Evolutionary conservation across 192 early-diverging fungal species (phyloP).

Genomic region (Linnemannia exigua): DNA sequence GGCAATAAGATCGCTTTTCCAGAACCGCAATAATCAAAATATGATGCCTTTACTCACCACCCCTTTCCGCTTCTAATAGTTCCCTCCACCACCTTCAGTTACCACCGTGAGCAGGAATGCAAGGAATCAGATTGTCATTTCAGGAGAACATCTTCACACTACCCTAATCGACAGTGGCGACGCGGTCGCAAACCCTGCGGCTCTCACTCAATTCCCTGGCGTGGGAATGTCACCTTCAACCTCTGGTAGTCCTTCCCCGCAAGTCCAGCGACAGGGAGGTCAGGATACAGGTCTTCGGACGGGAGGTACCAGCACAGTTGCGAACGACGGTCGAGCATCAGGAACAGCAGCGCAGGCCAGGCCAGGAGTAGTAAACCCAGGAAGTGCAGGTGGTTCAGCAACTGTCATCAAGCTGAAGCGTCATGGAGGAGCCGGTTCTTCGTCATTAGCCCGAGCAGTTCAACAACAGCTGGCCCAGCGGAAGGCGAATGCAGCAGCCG

Average conservation of each 20-base stretch:
- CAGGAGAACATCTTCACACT: conserved; percentile 47
- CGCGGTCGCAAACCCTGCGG: conserved; percentile 1
- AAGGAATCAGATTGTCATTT: conserved; percentile 53
- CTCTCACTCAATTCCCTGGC: conserved; percentile 18
- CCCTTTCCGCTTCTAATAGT: conserved; percentile 21
- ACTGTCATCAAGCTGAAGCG: conserved; percentile 53
- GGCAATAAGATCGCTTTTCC: background rate
- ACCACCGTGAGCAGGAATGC: conserved; percentile 49
- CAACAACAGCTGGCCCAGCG: conserved; percentile 65
- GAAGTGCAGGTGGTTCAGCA: conserved; percentile 16
- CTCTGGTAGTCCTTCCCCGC: background rate
- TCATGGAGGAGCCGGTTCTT: conserved; percentile 61
- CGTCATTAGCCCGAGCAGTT: conserved; percentile 68
- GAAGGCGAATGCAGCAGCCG: conserved; percentile 40
- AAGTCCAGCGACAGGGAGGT: conserved; percentile 8
- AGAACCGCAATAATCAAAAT: background rate
- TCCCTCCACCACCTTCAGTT: conserved; percentile 43
- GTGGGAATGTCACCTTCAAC: conserved; percentile 8
- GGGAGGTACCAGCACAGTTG: background rate
- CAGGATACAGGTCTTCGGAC: background rate
- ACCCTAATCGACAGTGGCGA: conserved; percentile 48
- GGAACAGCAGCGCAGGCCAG: conserved; percentile 19
- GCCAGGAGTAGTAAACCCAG: background rate
- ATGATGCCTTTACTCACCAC: background rate
- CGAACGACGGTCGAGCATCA: background rate